Base-by-base conservation (phyloP, 2,329 filamentous ascomycete species). In the Zasmidium citrigriseum region DNA sequence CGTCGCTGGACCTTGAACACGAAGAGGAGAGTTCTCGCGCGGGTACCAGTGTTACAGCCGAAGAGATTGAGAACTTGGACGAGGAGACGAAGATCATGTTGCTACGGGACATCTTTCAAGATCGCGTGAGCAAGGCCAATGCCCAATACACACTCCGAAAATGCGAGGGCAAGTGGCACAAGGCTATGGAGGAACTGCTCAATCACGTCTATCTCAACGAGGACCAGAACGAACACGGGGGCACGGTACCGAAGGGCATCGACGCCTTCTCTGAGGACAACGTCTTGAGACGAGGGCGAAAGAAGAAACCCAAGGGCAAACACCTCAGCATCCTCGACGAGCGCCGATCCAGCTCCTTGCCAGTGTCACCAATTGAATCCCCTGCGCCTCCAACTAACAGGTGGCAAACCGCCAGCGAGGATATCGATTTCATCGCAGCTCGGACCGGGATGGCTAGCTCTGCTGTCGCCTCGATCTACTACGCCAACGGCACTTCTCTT, bases 151-250 rank as follows among this genome's bases (percentile, higher is more conserved):
- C 86, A 0, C 75, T 96, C 52, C 85, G 84, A 64, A 90, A 90
- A 68, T 84, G 81, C 25, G 80, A 83, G 11, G 85, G 87, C 0
- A 85, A 91, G 64, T 83, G 90, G 41, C 84, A 87, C 58, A 80
- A 81, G 14, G 86, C 91, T 1, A 86, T 96, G 61, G 91, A 96
- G 67, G 86, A 91, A 58, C 78, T 98, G 12, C 82, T 97, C 27
- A 96, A 89, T 64, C 81, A 91, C 14, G 86, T 89, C 20, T 91
- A 88, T 68, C 86, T 97, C 3, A 86, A 91, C 58, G 85, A 91
- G 57, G 83, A 83, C 0, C 79, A 84, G 54, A 78, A 83, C 16
- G 76, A 75, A 38, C 76, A 80, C 2, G 76, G 72, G 2, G 72
- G 74, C 48, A 76, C 74, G 29, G 73, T 77, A 18, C 78, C 81